Evolutionary conservation across 192 early-diverging fungal genomes (phyloP).

Genomic region (Spizellomyces punctatus): DNA sequence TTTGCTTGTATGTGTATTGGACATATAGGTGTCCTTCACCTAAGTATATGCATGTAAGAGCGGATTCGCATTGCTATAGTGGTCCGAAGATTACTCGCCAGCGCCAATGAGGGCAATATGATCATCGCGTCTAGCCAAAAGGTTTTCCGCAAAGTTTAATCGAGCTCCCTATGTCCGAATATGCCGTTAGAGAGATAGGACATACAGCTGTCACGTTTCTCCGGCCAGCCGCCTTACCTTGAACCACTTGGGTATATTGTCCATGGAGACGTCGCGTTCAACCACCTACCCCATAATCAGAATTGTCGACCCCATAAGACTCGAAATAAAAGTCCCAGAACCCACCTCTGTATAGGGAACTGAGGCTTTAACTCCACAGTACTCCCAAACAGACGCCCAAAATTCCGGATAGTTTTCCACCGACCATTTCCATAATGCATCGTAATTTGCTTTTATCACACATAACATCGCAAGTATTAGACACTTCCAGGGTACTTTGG

Average conservation of each 20-base stretch:
- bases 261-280: conserved; percentile 75
- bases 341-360: conserved; percentile 33
- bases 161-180: conserved; percentile 49
- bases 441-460: conserved; percentile 54
- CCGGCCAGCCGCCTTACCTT: conserved; percentile 19
- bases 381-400: conserved; percentile 89
- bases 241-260: conserved; percentile 91
- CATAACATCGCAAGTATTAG: not conserved
- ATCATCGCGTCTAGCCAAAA: conserved; percentile 61
- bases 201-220: not conserved
- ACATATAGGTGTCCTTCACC: conserved; percentile 47
- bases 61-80: not conserved
- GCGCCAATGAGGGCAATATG: conserved; percentile 39
- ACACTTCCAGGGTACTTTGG: not conserved
- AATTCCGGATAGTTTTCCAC: conserved; percentile 73
- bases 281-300: conserved; percentile 52
- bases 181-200: not conserved
- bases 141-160: conserved; percentile 93
- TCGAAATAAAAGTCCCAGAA: not conserved
- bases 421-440: conserved; percentile 85
- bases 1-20: conserved; percentile 68
- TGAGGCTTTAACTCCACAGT: conserved; percentile 58
- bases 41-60: conserved; percentile 9
- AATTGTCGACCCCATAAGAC: not conserved
- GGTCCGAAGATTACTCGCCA: conserved; percentile 5